Base-by-base conservation (phyloP, 2,329 filamentous ascomycete species). In the Calonectria pseudoreteaudii region DNA sequence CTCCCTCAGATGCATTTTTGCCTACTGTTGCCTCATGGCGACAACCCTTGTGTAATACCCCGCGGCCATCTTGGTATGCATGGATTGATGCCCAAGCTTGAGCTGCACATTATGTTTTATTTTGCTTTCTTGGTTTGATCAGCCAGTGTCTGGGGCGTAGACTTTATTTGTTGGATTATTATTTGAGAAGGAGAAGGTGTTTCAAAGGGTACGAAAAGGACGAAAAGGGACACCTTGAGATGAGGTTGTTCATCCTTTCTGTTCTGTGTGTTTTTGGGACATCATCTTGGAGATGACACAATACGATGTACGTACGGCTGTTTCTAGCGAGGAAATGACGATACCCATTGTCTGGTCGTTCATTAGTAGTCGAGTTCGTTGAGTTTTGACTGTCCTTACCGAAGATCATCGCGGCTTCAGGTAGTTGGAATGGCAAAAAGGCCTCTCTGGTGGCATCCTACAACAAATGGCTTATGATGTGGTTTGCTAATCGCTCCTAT, bases 11-110 rank as follows among this genome's bases (percentile, higher is more conserved):
- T 71, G 50, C 70, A 71, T 62, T 71, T 71, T 71, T 31, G 52
- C 50, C 64, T 74, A 69, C 73, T 70, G 75, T 66, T 64, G 71
- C 60, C 47, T 72, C 73, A 74, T 75, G 68, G 71, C 70, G 68
- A 71, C 71, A 76, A 77, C 72, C 76, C 74, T 77, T 80, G 68
- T 78, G 75, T 80, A 80, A 80, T 80, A 80, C 79, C 79, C 79
- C 78, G 76, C 79, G 71, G 77, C 74, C 73, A 71, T 71, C n/a
- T 71, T 34, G 38, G 66, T 49, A 50, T 36, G 70, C 60, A 53
- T 56, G 44, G 53, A 56, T 10, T 28, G 30, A 38, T 56, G 36
- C 36, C 66, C 31, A 47, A 47, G 60, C 44, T 53, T 49, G 41
- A 56, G 64, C 58, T 66, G 72, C 72, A 72, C 70, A 41, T 34